Base-by-base conservation (phyloP, 495 filamentous ascomycete species). In the Hyaloscypha bicolor region DNA sequence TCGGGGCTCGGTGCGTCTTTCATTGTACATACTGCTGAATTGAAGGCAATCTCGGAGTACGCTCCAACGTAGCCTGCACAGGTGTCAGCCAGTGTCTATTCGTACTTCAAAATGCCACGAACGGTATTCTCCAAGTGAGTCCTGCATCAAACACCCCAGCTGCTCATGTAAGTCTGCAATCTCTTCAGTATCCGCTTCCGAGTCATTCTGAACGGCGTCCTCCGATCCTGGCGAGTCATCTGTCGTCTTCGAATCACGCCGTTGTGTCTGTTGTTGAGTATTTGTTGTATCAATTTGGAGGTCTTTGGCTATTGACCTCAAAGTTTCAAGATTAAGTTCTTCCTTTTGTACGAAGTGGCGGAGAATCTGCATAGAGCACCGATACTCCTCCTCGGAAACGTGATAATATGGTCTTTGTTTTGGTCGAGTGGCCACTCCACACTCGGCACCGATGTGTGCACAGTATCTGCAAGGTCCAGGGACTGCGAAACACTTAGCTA, bases 391-490 rank as follows among this genome's bases (percentile, higher is more conserved):
- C 56, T 70, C 68, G 9, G 68, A 62, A 31, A 70, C 68, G 60
- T 70, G 68, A 30, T 70, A 70, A 57, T 62, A 70, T 22, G 68
- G 68, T 57, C 68, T 48, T 60, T 70, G 68, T 29, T 66, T 62
- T 19, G 55, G 45, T 16, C 68, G 22, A 25, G 63, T 48, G 14
- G 64, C 63, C 8, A 70, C 58, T 45, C 65, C 60, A 57, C 68
- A 70, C 8, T 39, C 32, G 60, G 64, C 68, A n/a, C 68, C 68
- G 12, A 70, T 70, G 51, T 63, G 64, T 30, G 68, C 68, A 55
- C 68, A 70, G 53, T 66, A 70, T 59, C 60, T 62, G 64, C 68
- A 70, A n/a, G 68, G 68, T 9, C 68, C 68, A 29, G 68, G 68
- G n/a, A 69, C 60, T 62, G 37, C 21, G 9, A 21, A 62, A 51